A percentile compares a stretch with the other conserved stretches of the same genome.
Conservation (phyloP, 768 basidiomycete genomes). For the Erythrobasidium yunnanense region DNA sequence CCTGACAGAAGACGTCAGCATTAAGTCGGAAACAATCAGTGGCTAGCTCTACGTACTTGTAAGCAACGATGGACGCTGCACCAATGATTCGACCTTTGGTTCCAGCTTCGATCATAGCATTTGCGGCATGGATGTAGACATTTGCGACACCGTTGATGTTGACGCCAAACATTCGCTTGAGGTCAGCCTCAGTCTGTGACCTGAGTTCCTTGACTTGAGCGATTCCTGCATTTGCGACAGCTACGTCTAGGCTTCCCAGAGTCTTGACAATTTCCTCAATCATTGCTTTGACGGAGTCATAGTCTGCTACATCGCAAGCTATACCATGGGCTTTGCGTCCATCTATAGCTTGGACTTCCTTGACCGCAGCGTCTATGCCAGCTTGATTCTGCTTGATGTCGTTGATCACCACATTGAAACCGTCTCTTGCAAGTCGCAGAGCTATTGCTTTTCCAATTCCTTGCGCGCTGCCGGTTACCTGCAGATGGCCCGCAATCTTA, state of each 20-base stretch:
- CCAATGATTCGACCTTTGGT: slow-evolving; percentile 22
- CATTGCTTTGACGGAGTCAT: slow-evolving; percentile 18
- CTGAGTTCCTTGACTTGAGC: slow-evolving; percentile 8
- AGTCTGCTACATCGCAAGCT: slow-evolving; percentile 13
- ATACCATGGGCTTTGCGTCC: slow-evolving; percentile 21
- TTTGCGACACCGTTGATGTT: slow-evolving; percentile 25
- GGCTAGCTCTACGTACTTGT: slow-evolving; percentile 7
- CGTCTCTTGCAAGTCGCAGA: slow-evolving; percentile 27
- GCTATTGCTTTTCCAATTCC: slow-evolving; percentile 31
- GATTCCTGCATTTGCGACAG: slow-evolving; percentile 30
- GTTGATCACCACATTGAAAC: slow-evolving; percentile 29
- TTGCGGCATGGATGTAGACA: slow-evolving; percentile 26
- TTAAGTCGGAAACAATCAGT: background rate
- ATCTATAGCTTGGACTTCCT: slow-evolving; percentile 23
- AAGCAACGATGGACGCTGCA: slow-evolving; percentile 28
- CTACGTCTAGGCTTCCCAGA: slow-evolving; percentile 21
- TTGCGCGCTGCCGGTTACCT: slow-evolving; percentile 17
- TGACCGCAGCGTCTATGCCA: slow-evolving; percentile 21
- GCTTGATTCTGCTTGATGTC: slow-evolving; percentile 13
- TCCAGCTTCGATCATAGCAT: slow-evolving; percentile 28
- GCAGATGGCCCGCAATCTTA: too few species aligned
- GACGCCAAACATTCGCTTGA: slow-evolving; percentile 27
- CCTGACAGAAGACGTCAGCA: background rate
- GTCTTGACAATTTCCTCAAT: slow-evolving; percentile 20
- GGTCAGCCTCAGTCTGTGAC: slow-evolving; percentile 14